Evolutionary conservation across 805 yeast species (phyloP).

Genomic region (Saccharomycopsis selenospora): DNA sequence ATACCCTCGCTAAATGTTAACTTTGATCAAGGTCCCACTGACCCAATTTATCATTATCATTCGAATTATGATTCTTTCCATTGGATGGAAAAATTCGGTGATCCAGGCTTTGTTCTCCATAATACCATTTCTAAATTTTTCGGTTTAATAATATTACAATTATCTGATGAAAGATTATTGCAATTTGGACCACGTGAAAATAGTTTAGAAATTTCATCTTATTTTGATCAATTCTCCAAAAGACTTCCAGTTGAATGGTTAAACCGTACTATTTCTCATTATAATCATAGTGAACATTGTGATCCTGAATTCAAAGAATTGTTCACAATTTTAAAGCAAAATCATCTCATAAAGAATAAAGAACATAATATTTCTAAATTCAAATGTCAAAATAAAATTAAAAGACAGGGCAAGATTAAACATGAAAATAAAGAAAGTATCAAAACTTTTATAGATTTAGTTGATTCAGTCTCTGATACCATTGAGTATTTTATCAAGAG

Average conservation of each 20-base stretch:
- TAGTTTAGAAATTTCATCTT: conserved; percentile 35
- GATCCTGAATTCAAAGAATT: conserved; percentile 1
- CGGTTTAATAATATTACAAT: conserved; percentile 41
- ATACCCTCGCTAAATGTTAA: conserved; percentile 57
- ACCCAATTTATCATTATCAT: conserved; percentile 67
- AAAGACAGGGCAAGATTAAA: neutral
- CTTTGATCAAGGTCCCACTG: conserved; percentile 37
- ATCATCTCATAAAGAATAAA: neutral
- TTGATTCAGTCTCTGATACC: conserved; percentile 27
- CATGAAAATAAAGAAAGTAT: conserved; percentile 10
- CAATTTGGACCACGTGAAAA: conserved; percentile 31
- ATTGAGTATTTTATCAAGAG: conserved; percentile 24
- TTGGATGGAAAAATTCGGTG: conserved; percentile 62
- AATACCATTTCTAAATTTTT: conserved; percentile 46
- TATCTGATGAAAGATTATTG: conserved; percentile 43
- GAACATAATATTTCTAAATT: neutral
- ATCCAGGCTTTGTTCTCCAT: conserved; percentile 55
- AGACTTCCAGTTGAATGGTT: conserved; percentile 36
- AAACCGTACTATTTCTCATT: conserved; percentile 19
- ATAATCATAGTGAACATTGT: neutral
- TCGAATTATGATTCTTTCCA: conserved; percentile 65
- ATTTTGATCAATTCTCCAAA: conserved; percentile 32
- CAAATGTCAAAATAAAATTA: neutral
- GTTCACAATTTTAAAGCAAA: neutral
- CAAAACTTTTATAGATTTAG: conserved; percentile 25